These are phyloP conservation scores for Aspergillus panamensis DNA, from an alignment of 495 filamentous ascomycete species.

Conservation along the genomic window DNA sequence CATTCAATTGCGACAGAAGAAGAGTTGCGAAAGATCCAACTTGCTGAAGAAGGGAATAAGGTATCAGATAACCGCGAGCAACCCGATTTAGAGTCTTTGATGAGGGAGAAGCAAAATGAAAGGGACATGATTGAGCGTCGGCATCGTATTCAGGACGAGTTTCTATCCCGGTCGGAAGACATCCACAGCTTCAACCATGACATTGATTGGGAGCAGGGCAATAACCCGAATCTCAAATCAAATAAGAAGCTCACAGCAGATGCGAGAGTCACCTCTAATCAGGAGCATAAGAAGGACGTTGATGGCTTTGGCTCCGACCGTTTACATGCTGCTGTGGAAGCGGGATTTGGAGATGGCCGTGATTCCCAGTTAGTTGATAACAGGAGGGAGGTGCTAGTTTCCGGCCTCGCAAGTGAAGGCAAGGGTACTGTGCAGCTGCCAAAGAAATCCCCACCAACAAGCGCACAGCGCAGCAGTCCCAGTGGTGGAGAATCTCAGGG, in stretches of 20 bases:
- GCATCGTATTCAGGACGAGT: constrained; percentile 58
- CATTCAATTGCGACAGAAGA: constrained; percentile 59
- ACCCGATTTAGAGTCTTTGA: constrained; percentile 34
- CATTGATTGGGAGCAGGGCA: constrained; percentile 63
- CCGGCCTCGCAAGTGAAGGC: constrained; percentile 56
- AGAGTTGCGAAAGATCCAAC: constrained; percentile 42
- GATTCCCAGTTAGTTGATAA: constrained; percentile 62
- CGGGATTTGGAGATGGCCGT: constrained; percentile 55
- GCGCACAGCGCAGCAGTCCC: constrained; percentile 18
- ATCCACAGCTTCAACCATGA: constrained; percentile 84
- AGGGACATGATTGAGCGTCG: constrained; percentile 54
- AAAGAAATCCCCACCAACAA: constrained; percentile 30
- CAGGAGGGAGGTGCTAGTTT: constrained; percentile 63
- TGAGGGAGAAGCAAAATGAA: constrained; percentile 45
- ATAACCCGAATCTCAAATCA: constrained; percentile 58
- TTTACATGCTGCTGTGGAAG: constrained; percentile 54
- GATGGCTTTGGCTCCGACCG: constrained; percentile 71
- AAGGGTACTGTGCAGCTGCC: constrained; percentile 53
- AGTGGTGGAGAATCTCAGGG: constrained; percentile 37
- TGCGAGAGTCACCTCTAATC: constrained; percentile 58
- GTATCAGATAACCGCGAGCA: constrained; percentile 25
- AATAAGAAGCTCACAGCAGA: constrained; percentile 61
- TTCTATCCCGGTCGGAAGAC: constrained; percentile 56
- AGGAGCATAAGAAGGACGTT: constrained; percentile 68
- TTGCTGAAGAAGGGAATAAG: constrained; percentile 32